Conservation (phyloP, 2,329 filamentous ascomycete genomes). For the Ophiocordyceps sinensis region DNA sequence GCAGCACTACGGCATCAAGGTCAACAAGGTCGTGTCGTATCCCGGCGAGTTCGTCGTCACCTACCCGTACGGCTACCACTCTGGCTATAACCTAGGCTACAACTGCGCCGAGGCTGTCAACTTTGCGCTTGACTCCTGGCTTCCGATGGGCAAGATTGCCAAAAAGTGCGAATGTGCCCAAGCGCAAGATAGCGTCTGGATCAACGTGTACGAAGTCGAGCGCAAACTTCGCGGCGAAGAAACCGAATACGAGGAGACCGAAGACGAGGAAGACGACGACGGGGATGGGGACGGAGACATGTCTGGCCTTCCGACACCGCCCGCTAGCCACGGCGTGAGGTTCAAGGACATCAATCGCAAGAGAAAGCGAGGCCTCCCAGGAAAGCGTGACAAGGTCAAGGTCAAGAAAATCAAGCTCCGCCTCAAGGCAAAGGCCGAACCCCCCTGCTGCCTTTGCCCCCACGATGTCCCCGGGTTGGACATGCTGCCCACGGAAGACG, state of each 20-base stretch:
- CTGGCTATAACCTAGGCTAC: slow-evolving; percentile 93
- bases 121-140: slow-evolving; percentile 89
- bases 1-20: slow-evolving; percentile 83
- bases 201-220: slow-evolving; percentile 91
- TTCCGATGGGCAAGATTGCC: slow-evolving; percentile 87
- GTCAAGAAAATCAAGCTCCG: slow-evolving; percentile 72
- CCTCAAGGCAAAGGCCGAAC: slow-evolving; percentile 53
- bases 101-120: slow-evolving; percentile 99
- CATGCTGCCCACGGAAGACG: slow-evolving; percentile 77
- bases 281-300: slow-evolving; percentile 36
- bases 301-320: slow-evolving; percentile 65
- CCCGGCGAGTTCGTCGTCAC: slow-evolving; percentile 98
- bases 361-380: slow-evolving; percentile 27
- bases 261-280: slow-evolving; percentile 50
- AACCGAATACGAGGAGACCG: slow-evolving; percentile 65
- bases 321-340: slow-evolving; percentile 57
- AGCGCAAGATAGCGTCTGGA: slow-evolving; percentile 95
- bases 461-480: slow-evolving; percentile 74
- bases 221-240: slow-evolving; percentile 84
- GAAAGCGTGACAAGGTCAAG: slow-evolving; percentile 31
- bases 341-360: slow-evolving; percentile 48
- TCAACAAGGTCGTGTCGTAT: slow-evolving; percentile 90
- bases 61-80: slow-evolving; percentile 96
- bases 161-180: slow-evolving; percentile 95
- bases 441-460: slow-evolving; percentile 83